Percentiles rank a stretch among this genome's conserved stretches.
phyloP scores from a whole-genome alignment of 352 stramenopile genomes.

The Globisporangium nunn region DNA sequence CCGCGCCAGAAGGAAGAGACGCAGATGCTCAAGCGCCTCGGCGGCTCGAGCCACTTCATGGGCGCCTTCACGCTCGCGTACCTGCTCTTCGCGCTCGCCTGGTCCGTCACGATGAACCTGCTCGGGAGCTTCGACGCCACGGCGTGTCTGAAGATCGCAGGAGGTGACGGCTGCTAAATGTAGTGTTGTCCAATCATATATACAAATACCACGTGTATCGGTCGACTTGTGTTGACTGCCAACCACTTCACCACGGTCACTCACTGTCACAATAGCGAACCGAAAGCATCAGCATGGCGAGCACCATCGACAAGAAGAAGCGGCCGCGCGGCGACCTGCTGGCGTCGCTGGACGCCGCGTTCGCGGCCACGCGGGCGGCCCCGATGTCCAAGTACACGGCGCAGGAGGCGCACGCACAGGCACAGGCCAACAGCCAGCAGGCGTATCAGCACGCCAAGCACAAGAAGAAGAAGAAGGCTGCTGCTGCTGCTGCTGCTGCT shows the following conservation, averaged over 20 bases:
- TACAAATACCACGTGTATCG: not conserved
- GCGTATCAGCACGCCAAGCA: conserved; percentile 61
- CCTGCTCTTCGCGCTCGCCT: conserved; percentile 20
- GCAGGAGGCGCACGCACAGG: conserved; percentile 33
- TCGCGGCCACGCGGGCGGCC: conserved; percentile 29
- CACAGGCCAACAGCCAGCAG: conserved; percentile 40
- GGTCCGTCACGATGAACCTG: conserved; percentile 30
- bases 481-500: not conserved
- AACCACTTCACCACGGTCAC: not conserved
- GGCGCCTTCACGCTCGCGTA: conserved; percentile 6
- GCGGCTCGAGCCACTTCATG: conserved; percentile 9
- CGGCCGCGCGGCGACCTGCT: conserved; percentile 62
- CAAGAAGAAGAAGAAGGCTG: conserved; percentile 28
- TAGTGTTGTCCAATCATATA: not conserved
- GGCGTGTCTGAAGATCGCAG: conserved; percentile 20
- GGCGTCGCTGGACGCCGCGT: conserved; percentile 68
- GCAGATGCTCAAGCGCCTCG: conserved; percentile 13
- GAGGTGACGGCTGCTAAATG: conserved; percentile 19
- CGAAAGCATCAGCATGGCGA: conserved; percentile 11
- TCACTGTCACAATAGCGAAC: not conserved
- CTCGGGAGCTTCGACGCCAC: conserved; percentile 23
- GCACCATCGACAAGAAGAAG: conserved; percentile 33
- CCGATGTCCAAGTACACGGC: conserved; percentile 60
- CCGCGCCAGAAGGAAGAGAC: conserved; percentile 32
- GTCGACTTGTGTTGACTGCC: not conserved